Evolutionary conservation across 371 early-diverging fungal species (phyloP).

Genomic region (Mucor plumbeus): DNA sequence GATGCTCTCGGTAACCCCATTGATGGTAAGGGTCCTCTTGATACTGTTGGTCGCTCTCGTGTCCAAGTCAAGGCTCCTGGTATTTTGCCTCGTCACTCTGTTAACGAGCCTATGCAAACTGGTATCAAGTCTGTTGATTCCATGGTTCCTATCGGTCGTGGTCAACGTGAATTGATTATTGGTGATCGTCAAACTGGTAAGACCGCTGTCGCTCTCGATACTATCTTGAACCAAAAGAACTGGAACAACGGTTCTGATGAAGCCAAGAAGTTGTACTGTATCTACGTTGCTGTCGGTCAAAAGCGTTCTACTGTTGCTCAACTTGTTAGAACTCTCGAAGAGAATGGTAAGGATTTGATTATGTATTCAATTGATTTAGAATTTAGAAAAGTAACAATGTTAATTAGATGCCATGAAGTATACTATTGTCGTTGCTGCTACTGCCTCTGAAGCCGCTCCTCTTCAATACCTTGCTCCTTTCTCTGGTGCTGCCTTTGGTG

Average conservation of each 20-base stretch:
- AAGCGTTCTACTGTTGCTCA: conserved; percentile 98
- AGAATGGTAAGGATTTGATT: conserved; percentile 55
- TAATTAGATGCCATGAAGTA: conserved; percentile 71
- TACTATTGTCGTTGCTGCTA: conserved; percentile 95
- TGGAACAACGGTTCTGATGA: conserved; percentile 76
- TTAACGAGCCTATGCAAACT: conserved; percentile 97
- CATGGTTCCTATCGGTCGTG: conserved; percentile 98
- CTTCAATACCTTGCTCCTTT: conserved; percentile 97
- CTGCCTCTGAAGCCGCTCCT: conserved; percentile 95
- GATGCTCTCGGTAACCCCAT: conserved; percentile 98
- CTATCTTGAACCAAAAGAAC: conserved; percentile 96
- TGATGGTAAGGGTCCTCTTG: conserved; percentile 96
- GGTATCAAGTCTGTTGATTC: conserved; percentile 98
- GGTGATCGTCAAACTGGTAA: conserved; percentile 98
- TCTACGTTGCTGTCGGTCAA: conserved; percentile 97
- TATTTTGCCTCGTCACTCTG: conserved; percentile 96
- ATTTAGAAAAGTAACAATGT: not conserved
- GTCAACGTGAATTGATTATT: conserved; percentile 98
- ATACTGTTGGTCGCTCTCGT: conserved; percentile 80
- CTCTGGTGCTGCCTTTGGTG: conserved; percentile 93
- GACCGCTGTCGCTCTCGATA: conserved; percentile 95
- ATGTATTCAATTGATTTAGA: not conserved
- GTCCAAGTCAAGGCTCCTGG: conserved; percentile 97
- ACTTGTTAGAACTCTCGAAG: conserved; percentile 95
- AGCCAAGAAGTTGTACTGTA: conserved; percentile 83